Evolutionary conservation across 176 grass and related monocot species (phyloP).

Genomic region (Triticum dicoccoides): DNA sequence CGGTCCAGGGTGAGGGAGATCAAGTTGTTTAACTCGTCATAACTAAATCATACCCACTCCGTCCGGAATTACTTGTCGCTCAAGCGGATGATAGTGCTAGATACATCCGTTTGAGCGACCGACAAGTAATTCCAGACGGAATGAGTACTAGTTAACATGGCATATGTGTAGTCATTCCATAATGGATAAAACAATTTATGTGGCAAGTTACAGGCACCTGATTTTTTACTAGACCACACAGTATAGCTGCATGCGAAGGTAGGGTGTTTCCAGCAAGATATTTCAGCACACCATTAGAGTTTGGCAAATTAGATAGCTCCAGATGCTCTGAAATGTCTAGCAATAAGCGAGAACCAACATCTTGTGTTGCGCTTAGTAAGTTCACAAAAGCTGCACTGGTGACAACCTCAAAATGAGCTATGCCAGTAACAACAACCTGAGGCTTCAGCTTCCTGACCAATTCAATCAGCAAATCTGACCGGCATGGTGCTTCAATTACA

Average conservation of each 20-base stretch:
- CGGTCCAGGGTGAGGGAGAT: no score
- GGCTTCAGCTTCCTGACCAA: constrained; percentile 82
- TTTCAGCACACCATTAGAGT: constrained; percentile 82
- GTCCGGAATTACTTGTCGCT: no score
- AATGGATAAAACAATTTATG: not conserved
- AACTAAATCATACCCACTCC: no score
- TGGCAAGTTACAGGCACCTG: constrained; percentile 43
- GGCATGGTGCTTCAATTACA: constrained; percentile 82
- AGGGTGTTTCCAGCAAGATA: constrained; percentile 73
- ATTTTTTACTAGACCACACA: constrained; percentile 94
- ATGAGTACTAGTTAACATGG: no score
- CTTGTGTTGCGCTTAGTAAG: constrained; percentile 64
- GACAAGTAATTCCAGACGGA: no score
- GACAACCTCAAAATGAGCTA: constrained; percentile 78
- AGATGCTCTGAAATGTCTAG: constrained; percentile 87
- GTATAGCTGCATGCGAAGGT: constrained; percentile 79
- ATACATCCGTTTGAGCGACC: no score
- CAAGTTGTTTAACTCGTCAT: no score
- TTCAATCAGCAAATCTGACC: constrained; percentile 66
- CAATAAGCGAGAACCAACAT: constrained; percentile 70
- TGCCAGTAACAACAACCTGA: constrained; percentile 85
- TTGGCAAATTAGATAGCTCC: constrained; percentile 82
- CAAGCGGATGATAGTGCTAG: no score
- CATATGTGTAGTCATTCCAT: no score
- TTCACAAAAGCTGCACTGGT: constrained; percentile 89